Conservation (phyloP, 805 yeast genomes). For the Candida loeiensis region DNA sequence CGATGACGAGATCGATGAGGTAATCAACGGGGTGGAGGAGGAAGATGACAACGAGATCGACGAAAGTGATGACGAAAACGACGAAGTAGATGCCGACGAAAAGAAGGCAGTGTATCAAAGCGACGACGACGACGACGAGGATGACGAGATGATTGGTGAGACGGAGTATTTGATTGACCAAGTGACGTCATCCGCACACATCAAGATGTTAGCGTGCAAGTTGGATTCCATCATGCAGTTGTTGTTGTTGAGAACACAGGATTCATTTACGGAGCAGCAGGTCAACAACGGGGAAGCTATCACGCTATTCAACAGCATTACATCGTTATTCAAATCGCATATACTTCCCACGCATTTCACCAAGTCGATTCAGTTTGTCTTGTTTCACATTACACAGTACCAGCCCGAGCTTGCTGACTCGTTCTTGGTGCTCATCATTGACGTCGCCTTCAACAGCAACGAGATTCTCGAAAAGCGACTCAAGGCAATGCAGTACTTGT, state of each 20-base stretch:
- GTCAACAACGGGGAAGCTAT: constrained; percentile 63
- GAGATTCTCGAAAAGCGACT: constrained; percentile 73
- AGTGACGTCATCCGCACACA: constrained; percentile 40
- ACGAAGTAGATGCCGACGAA: constrained; percentile 22
- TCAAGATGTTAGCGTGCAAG: constrained; percentile 57
- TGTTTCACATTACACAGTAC: constrained; percentile 78
- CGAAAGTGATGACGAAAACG: constrained; percentile 17
- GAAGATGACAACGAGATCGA: constrained; percentile 35
- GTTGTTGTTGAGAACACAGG: constrained; percentile 50
- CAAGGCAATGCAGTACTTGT: constrained; percentile 87
- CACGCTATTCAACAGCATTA: constrained; percentile 64
- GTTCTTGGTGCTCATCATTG: constrained; percentile 75
- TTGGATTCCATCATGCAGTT: constrained; percentile 65
- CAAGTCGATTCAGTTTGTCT: constrained; percentile 76
- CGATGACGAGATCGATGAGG: constrained; percentile 58
- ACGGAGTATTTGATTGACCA: constrained; percentile 47
- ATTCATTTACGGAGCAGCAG: constrained; percentile 47
- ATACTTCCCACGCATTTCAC: constrained; percentile 91
- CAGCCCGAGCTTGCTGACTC: constrained; percentile 83
- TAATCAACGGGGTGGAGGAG: constrained; percentile 44
- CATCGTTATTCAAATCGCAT: constrained; percentile 74
- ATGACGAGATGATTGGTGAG: constrained; percentile 30
- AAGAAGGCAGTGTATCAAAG: constrained; percentile 17
- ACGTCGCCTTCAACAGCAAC: constrained; percentile 68
- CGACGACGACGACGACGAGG: constrained; percentile 19